Percentiles rank a stretch among this genome's conserved stretches.
These are phyloP conservation scores for Apiotrichum siamense DNA, from an alignment of 1,284 basidiomycete species.

Conservation along the genomic window DNA sequence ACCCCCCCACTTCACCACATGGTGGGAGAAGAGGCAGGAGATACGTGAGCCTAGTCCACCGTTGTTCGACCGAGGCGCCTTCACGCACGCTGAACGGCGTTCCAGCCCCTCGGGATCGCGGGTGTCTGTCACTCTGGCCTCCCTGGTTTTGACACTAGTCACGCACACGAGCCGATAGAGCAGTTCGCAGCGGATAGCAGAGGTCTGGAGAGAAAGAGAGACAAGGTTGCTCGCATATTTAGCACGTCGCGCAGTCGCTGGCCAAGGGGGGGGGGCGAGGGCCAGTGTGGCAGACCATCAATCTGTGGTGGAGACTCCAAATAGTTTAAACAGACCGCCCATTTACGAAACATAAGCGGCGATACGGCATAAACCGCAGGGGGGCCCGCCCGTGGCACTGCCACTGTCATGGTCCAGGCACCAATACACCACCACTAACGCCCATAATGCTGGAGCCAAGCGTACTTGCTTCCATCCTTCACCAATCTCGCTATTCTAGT, in stretches of 20 bases:
- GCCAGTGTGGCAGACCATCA: too few species aligned
- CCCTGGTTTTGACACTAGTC: conserved; percentile 13
- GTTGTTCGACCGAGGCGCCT: conserved; percentile 7
- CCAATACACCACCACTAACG: too few species aligned
- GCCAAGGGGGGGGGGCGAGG: not conserved
- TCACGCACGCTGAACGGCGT: conserved; percentile 2
- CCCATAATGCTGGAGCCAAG: too few species aligned
- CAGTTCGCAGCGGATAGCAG: conserved; percentile 10
- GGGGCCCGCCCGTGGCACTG: too few species aligned
- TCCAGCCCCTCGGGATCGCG: conserved; percentile 1
- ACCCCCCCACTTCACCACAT: conserved; percentile 34
- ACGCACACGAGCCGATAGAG: conserved; percentile 1
- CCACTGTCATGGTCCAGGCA: too few species aligned
- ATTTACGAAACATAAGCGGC: too few species aligned
- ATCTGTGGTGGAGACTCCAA: too few species aligned
- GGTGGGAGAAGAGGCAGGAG: conserved; percentile 37
- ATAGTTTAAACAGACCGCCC: too few species aligned
- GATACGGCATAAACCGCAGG: too few species aligned
- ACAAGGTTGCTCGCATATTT: not conserved
- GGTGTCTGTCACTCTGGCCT: conserved; percentile 9
- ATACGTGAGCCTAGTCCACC: conserved; percentile 39
- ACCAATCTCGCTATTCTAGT: too few species aligned
- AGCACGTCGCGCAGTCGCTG: not conserved
- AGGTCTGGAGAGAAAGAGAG: conserved; percentile 2
- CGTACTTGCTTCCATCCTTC: too few species aligned